Evolutionary conservation across 176 grass and related monocot species (phyloP), one percentile per base, ranked within the genome.

Genomic region (Sorghum bicolor): DNA sequence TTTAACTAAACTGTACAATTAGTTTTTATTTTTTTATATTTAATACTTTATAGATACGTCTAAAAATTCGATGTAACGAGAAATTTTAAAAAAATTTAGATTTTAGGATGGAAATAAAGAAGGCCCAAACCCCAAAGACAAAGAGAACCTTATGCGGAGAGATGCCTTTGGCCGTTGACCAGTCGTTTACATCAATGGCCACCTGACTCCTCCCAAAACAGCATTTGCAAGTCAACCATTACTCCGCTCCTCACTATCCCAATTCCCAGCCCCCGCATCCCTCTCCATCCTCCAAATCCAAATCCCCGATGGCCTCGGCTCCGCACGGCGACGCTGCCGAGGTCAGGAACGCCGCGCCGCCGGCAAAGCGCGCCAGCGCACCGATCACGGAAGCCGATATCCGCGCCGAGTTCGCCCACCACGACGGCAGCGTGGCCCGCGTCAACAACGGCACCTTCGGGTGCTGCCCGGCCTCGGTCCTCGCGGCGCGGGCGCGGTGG

Each of bases 371-470:
- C 39, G 64, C 5, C 45, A 50, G 52, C 10, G 14, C 66, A 8
- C 9, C 22, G 24, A 89, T 92, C 40, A 84, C 87, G 16, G 69
- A 45, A 1, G 45, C 17, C 7, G 84, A 89, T 45, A 34, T 94
- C 63, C 64, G 43, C 10, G 72, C 77, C 8, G 94, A 93, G 82
- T 93, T 97, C 75, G 66, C 89, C 8, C 91, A 97, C 89, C 94
- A 97, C 64, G 89, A 97, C 30, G 15, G 74, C 10, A 13, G 77
- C 6, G 82, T 97, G 2, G 84, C 89, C 8, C 91, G 91, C 68
- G 12, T 97, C 33, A 91, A 97, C 82, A 97, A 97, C 84, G 91
- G 91, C 53, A 90, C 77, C 89, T 93, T 91, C 74, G 91, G 94
- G 6, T 89, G 91, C 69, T 91, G 89, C 71, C 91, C 91, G 6